Evolutionary conservation across 805 yeast genomes (phyloP), one percentile per base, ranked within the genome.

Genomic region (Blastobotrys americana): DNA sequence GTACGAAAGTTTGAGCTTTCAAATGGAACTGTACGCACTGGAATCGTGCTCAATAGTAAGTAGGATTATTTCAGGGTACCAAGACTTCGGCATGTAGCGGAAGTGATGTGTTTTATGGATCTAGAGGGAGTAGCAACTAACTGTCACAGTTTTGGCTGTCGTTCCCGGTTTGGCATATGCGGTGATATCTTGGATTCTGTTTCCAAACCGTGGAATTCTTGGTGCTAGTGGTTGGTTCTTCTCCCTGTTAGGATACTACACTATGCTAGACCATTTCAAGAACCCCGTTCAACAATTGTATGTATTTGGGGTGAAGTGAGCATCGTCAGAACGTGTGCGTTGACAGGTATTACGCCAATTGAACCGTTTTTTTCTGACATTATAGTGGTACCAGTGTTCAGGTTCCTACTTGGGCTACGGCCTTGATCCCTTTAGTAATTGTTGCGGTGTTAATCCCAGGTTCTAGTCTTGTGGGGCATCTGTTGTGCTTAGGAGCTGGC

Each of bases 1-100:
- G 60, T 86, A 55, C 68, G 80, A 9, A 68, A 70, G 42, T 87
- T 80, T 61, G 96, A 87, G 67, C 66, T 71, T 45, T 59, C 64
- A 18, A 82, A 85, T 56, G 97, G 96, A 4, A 86, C 97, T 0
- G 82, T 87, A 2, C 77, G 85, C 61, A 83, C 95, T 3, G 96
- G 94, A 3, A 69, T 88, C 38, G 80, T 87, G 13, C 67, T 88
- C 45, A 87, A 86, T 59, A 57, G 58, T 52, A 27, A 36, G 54
- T 44, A 13, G 13, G n/a, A 16, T 20, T 23, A 34, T 15, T 8
- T 39, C 43, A 31, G 15, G 41, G 15, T 22, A 13, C 10, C 9
- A 10, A 38, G 10, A 16, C 18, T 9, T 34, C 16, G n/a, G 9
- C 19, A 13, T 41, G 41, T n/a, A n/a, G 17, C n/a, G 13, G 15